These are phyloP conservation scores for Coix lacrymajobi DNA, from an alignment of 176 grass and related monocot genomes.

Conservation along the genomic window DNA sequence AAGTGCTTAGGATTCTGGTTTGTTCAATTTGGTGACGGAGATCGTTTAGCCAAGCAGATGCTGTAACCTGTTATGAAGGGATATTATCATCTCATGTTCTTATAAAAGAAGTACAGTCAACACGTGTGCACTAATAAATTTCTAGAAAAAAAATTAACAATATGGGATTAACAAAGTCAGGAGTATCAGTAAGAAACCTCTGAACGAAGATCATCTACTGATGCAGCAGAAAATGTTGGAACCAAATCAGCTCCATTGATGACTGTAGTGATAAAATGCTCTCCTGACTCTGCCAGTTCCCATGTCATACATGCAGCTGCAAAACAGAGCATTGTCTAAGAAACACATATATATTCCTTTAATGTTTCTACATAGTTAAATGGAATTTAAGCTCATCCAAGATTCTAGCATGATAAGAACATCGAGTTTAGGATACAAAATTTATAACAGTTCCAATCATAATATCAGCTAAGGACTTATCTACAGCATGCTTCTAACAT, in stretches of 20 bases:
- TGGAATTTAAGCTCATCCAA: background rate
- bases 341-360: background rate
- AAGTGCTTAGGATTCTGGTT: conserved; percentile 89
- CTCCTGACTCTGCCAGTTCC: conserved; percentile 94
- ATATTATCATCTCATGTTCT: background rate
- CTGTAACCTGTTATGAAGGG: conserved; percentile 61
- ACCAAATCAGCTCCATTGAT: conserved; percentile 96
- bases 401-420: background rate
- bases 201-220: conserved; percentile 90
- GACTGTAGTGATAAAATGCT: conserved; percentile 90
- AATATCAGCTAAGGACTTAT: background rate
- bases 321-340: conserved; percentile 10
- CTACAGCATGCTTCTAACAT: background rate
- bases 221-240: conserved; percentile 88
- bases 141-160: background rate
- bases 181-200: conserved; percentile 49
- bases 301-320: conserved; percentile 98
- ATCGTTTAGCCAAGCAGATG: conserved; percentile 95
- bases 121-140: background rate
- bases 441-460: background rate
- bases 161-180: background rate
- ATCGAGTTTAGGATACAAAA: background rate
- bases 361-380: background rate
- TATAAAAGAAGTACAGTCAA: background rate
- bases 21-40: conserved; percentile 92